Evolutionary conservation across 1,284 basidiomycete species (phyloP).

Genomic region (Sparassis latifolia): DNA sequence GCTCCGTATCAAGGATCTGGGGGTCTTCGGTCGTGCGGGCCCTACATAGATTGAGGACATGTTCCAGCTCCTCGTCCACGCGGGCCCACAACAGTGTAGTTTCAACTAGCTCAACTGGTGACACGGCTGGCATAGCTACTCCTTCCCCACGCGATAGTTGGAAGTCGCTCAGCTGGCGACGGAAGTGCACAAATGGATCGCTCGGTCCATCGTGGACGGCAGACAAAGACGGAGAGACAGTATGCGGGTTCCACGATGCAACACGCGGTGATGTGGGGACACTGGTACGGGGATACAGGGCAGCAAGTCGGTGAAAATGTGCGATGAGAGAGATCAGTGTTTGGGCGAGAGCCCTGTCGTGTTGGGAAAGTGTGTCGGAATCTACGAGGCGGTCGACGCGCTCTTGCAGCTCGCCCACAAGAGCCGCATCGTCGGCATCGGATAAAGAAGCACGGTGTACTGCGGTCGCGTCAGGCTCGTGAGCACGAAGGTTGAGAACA

Average conservation of each 20-base stretch:
- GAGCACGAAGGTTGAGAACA: constrained; percentile 53
- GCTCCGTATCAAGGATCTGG: constrained; percentile 16
- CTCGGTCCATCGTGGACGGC: constrained; percentile 17
- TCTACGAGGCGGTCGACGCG: constrained; percentile 44
- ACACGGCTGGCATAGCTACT: constrained; percentile 9
- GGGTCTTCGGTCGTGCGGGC: constrained; percentile 5
- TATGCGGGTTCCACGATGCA: constrained; percentile 14
- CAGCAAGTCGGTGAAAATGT: constrained; percentile 56
- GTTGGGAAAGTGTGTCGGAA: constrained; percentile 30
- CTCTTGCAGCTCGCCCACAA: constrained; percentile 57
- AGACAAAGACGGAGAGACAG: constrained; percentile 21
- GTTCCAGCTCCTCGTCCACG: constrained; percentile 70
- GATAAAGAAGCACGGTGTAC: constrained; percentile 11
- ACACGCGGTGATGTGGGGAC: constrained; percentile 12
- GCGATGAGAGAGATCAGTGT: constrained; percentile 61
- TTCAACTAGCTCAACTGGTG: constrained; percentile 54
- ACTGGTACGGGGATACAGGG: constrained; percentile 22
- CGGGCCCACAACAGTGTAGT: constrained; percentile 64
- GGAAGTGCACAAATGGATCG: constrained; percentile 54
- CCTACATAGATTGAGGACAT: constrained; percentile 56
- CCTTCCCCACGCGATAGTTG: constrained; percentile 41
- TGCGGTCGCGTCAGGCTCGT: constrained; percentile 35
- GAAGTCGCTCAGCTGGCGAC: constrained; percentile 62
- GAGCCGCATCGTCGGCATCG: constrained; percentile 36
- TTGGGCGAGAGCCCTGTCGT: constrained; percentile 54